Evolutionary conservation across 2,329 filamentous ascomycete genomes (phyloP).

Genomic region (Akanthomyces dipterigenus): DNA sequence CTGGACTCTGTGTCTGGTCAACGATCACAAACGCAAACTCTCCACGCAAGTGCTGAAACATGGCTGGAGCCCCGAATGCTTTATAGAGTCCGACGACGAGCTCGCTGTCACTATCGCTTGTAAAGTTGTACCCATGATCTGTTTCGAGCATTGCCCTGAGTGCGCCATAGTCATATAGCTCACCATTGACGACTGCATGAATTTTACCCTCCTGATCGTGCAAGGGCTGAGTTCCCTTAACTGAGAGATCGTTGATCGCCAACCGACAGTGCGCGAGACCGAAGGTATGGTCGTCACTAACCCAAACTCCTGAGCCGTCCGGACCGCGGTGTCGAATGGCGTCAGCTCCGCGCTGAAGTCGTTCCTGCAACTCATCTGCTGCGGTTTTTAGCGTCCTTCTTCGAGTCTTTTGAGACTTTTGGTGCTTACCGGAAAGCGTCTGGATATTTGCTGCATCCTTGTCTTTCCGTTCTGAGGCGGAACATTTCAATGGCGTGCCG

Average conservation of each 20-base stretch:
- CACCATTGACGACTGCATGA: conserved; percentile 53
- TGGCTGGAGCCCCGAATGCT: background rate
- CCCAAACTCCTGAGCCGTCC: background rate
- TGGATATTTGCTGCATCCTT: no score
- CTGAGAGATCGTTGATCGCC: conserved; percentile 45
- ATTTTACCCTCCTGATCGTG: conserved; percentile 29
- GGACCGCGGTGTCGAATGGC: background rate
- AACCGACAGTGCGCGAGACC: conserved; percentile 43
- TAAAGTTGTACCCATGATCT: conserved; percentile 36
- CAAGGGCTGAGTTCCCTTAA: conserved; percentile 40
- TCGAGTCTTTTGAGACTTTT: no score
- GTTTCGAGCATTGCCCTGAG: conserved; percentile 30
- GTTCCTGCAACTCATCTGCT: no score
- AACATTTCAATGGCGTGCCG: no score
- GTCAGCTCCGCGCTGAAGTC: no score
- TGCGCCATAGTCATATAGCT: conserved; percentile 48
- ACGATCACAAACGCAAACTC: conserved; percentile 23
- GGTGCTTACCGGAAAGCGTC: no score
- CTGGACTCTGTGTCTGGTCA: conserved; percentile 29
- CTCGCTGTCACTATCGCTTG: conserved; percentile 42
- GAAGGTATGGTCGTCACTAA: background rate
- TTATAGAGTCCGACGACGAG: conserved; percentile 39
- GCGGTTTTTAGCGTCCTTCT: no score
- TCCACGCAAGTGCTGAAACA: background rate
- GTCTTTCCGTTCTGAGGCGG: no score